Evolutionary conservation across 345 rosid species (phyloP), one percentile per base, ranked within the genome.

Genomic region (Capsella bursapastoris): DNA sequence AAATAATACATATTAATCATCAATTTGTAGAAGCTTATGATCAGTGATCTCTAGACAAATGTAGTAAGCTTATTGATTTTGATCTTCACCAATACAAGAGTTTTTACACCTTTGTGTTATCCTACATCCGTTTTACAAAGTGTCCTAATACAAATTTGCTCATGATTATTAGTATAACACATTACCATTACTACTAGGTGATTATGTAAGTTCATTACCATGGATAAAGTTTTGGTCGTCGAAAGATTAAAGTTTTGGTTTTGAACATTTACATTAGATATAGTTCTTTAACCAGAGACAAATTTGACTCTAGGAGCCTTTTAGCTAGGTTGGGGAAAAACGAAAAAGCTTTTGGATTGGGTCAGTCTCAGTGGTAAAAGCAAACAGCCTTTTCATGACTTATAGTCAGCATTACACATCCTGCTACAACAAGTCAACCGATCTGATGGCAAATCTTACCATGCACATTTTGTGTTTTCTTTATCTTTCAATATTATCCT

Each of bases 341-440:
- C 44, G 14, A 11, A 14, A 37, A 58, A 40, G 15, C 35, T 13
- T 57, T 40, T 68, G 31, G 55, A 47, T 35, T 62, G 65, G 65
- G 70, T 31, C 66, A 44, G 65, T 22, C 66, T 31, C 66, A 45
- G 71, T 75, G 14, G 68, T 41, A 66, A 66, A 66, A 66, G 68
- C 70, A 68, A 13, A 44, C 64, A 51, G 69, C 53, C 53, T 34
- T 70, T 62, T 55, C 35, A 6, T 63, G 70, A 27, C 48, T 1
- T 34, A 6, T 34, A 34, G 7, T 60, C 80, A 76, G 69, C 70
- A 70, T 13, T 22, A 61, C 22, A 44, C 8, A 47, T 37, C 34
- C 37, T 53, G 18, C 8, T 32, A 4, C 1, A 43, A 8, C 37
- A 55, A 6, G 71, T 63, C 71, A 76, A 76, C 28, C 55, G 6